phyloP scores from a whole-genome alignment of 2,329 filamentous ascomycete species.

The Paecilomyces dactylethromorphus region DNA sequence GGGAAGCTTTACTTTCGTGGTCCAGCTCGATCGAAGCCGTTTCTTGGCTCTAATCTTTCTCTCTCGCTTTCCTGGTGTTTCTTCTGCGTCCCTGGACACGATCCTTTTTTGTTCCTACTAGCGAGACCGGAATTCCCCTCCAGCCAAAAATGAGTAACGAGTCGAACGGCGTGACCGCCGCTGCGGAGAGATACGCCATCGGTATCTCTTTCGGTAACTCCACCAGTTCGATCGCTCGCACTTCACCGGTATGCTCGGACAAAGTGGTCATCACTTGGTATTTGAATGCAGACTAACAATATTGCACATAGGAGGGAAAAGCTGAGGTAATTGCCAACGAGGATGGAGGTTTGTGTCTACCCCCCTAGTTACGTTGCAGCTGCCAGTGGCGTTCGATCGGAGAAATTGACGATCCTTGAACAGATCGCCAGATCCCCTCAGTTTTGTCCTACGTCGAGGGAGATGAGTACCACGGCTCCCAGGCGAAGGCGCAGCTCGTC shows the following conservation, averaged over 20 bases:
- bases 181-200: constrained; percentile 61
- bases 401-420: constrained; percentile 4
- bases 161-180: constrained; percentile 42
- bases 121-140: neutral
- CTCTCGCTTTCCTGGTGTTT: constrained; percentile 10
- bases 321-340: constrained; percentile 98
- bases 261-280: neutral
- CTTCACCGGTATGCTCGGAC: constrained; percentile 49
- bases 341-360: constrained; percentile 69
- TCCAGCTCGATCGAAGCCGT: neutral
- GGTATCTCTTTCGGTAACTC: constrained; percentile 98
- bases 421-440: constrained; percentile 94
- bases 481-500: constrained; percentile 89
- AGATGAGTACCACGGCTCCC: constrained; percentile 92
- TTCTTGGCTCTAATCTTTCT: constrained; percentile 14
- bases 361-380: neutral
- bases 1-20: neutral
- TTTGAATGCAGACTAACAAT: constrained; percentile 4
- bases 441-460: constrained; percentile 91
- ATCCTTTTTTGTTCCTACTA: constrained; percentile 6
- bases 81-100: constrained; percentile 4
- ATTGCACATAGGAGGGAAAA: constrained; percentile 65
- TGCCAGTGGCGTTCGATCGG: neutral
- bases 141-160: constrained; percentile 43
- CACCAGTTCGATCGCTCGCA: constrained; percentile 94